These are phyloP conservation scores for Syncephalastrum racemosum DNA, from an alignment of 371 early-diverging fungal genomes.

Conservation along the genomic window DNA sequence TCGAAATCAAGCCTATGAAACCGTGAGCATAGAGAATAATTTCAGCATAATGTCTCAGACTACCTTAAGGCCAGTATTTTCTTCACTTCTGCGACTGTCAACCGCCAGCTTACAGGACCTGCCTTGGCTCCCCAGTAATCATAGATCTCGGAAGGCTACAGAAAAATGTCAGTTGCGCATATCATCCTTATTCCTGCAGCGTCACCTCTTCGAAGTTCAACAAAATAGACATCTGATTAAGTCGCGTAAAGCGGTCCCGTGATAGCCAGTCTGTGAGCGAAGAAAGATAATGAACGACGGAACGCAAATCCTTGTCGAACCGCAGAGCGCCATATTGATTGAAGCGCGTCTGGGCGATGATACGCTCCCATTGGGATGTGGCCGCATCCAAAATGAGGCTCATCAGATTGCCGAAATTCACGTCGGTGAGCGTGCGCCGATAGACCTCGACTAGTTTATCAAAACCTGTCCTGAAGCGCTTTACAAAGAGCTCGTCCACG, in stretches of 20 bases:
- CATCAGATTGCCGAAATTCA: slow-evolving; percentile 69
- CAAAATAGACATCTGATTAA: slow-evolving; percentile 79
- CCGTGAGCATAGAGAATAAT: background rate
- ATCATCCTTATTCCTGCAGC: background rate
- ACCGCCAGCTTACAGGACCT: slow-evolving; percentile 31
- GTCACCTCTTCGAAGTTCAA: slow-evolving; percentile 77
- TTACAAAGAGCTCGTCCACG: slow-evolving; percentile 73
- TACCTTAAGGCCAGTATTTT: slow-evolving; percentile 57
- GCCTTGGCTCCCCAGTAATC: slow-evolving; percentile 71
- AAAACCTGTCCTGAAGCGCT: slow-evolving; percentile 73
- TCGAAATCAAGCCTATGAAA: slow-evolving; percentile 47
- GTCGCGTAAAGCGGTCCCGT: slow-evolving; percentile 74
- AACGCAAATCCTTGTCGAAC: slow-evolving; percentile 88
- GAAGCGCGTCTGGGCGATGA: slow-evolving; percentile 82
- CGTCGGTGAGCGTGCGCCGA: slow-evolving; percentile 57
- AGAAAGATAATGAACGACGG: slow-evolving; percentile 70
- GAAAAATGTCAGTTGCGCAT: background rate
- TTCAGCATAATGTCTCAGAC: background rate
- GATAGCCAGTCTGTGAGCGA: slow-evolving; percentile 62
- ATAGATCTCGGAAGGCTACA: slow-evolving; percentile 64
- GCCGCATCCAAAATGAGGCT: slow-evolving; percentile 61
- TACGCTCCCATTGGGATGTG: slow-evolving; percentile 83
- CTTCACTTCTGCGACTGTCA: slow-evolving; percentile 60
- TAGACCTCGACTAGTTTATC: slow-evolving; percentile 49
- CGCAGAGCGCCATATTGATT: slow-evolving; percentile 82